Conservation (phyloP, 2,329 filamentous ascomycete genomes). For the Trematosphaeria pertusa region DNA sequence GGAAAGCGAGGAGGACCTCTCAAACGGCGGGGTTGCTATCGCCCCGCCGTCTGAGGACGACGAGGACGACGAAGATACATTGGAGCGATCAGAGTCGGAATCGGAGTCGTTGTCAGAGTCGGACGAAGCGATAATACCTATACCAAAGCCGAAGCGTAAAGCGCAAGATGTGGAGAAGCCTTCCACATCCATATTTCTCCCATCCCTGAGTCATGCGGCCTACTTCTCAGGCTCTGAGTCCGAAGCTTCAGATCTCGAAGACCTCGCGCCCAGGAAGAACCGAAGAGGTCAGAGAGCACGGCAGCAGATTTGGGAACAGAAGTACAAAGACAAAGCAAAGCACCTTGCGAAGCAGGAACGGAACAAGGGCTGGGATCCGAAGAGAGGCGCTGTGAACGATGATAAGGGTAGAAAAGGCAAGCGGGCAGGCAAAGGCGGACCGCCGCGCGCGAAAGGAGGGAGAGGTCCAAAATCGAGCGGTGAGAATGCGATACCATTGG, state of each 20-base stretch:
- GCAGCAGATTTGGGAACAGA: conserved; percentile 81
- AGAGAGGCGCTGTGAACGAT: conserved; percentile 60
- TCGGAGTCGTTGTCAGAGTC: conserved; percentile 24
- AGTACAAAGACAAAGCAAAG: conserved; percentile 74
- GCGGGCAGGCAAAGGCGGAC: conserved; percentile 25
- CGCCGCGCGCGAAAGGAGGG: conserved; percentile 28
- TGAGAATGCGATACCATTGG: conserved; percentile 40
- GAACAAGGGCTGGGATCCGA: conserved; percentile 65
- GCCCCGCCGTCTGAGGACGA: no score
- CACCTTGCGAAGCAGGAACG: conserved; percentile 62
- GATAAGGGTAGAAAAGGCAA: conserved; percentile 30
- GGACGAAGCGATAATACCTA: conserved; percentile 18
- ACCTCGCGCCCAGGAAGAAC: conserved; percentile 70
- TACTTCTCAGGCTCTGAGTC: conserved; percentile 82
- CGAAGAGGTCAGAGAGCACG: conserved; percentile 78
- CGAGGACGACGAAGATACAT: conserved; percentile 11
- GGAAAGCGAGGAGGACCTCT: conserved; percentile 21
- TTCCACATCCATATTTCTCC: conserved; percentile 69
- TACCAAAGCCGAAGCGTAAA: conserved; percentile 27
- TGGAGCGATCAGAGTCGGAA: conserved; percentile 6
- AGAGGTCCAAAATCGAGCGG: conserved; percentile 38
- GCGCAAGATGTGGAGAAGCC: conserved; percentile 12
- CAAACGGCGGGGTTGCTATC: no score
- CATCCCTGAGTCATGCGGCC: conserved; percentile 75
- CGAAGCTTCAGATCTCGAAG: conserved; percentile 66